These are phyloP conservation scores for Lepraria neglecta DNA, from an alignment of 495 filamentous ascomycete genomes.

Conservation along the genomic window DNA sequence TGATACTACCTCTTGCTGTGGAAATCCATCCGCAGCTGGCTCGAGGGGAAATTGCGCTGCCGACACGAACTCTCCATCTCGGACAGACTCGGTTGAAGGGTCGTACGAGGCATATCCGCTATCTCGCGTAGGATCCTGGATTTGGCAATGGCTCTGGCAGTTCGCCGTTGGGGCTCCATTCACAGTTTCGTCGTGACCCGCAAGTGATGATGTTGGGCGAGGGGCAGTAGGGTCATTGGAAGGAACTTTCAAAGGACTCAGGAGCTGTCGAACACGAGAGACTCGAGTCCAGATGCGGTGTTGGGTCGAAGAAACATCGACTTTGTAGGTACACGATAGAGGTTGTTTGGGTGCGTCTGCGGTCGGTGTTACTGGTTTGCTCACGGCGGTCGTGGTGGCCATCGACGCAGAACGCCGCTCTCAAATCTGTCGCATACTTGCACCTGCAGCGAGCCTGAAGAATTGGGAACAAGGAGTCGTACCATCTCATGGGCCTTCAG, in stretches of 20 bases:
- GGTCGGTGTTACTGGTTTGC: background rate
- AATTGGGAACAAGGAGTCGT: background rate
- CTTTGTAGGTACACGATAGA: too few relatives aligned
- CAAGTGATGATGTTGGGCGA: background rate
- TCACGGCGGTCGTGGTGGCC: background rate
- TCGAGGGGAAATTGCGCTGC: too few relatives aligned
- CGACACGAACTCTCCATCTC: too few relatives aligned
- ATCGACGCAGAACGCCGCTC: background rate
- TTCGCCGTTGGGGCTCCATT: background rate
- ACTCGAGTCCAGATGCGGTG: background rate
- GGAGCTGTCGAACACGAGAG: background rate
- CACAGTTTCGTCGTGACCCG: background rate
- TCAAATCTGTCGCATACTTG: background rate
- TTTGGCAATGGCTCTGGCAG: too few relatives aligned
- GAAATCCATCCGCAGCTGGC: background rate
- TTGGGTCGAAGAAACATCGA: background rate
- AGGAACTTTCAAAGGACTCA: background rate
- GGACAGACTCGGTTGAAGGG: too few relatives aligned
- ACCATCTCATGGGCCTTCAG: too few relatives aligned
- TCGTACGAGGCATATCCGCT: too few relatives aligned
- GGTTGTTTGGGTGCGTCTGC: too few relatives aligned
- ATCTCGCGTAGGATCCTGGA: too few relatives aligned
- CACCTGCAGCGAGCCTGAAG: background rate
- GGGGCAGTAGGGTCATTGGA: background rate
- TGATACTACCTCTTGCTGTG: background rate